These are phyloP conservation scores for Coemansia sp. DNA, from an alignment of 192 early-diverging fungal species.

Conservation along the genomic window DNA sequence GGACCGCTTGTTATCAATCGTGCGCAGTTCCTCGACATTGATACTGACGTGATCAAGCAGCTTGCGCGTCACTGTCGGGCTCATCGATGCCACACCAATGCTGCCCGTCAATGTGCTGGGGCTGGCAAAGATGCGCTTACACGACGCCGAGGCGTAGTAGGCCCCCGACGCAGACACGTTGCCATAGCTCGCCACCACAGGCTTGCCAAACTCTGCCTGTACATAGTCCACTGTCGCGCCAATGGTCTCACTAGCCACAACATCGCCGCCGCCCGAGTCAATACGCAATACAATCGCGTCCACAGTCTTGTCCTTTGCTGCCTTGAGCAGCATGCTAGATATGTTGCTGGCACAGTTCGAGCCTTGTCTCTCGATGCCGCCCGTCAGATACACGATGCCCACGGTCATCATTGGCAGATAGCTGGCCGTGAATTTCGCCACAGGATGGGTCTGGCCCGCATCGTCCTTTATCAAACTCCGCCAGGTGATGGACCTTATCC, in stretches of 20 bases:
- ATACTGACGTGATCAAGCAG: slow-evolving; percentile 56
- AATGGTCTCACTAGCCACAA: slow-evolving; percentile 62
- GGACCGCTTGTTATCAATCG: slow-evolving; percentile 43
- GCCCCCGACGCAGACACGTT: slow-evolving; percentile 54
- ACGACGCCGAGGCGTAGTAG: slow-evolving; percentile 55
- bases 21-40: slow-evolving; percentile 53
- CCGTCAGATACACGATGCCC: slow-evolving; percentile 60
- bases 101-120: slow-evolving; percentile 67
- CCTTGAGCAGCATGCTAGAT: slow-evolving; percentile 49
- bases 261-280: slow-evolving; percentile 67
- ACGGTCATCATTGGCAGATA: too few relatives aligned
- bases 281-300: slow-evolving; percentile 62
- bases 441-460: too few relatives aligned
- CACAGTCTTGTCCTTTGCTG: slow-evolving; percentile 51
- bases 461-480: too few relatives aligned
- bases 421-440: too few relatives aligned
- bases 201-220: slow-evolving; percentile 54
- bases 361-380: slow-evolving; percentile 50
- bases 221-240: slow-evolving; percentile 54
- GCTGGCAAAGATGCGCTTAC: slow-evolving; percentile 54
- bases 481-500: too few relatives aligned
- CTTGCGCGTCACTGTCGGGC: slow-evolving; percentile 53
- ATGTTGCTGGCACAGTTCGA: slow-evolving; percentile 45
- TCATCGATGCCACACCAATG: slow-evolving; percentile 60
- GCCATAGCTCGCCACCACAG: slow-evolving; percentile 61